Evolutionary conservation across 1,284 basidiomycete species (phyloP).

Genomic region (Neolentinus lepideus): DNA sequence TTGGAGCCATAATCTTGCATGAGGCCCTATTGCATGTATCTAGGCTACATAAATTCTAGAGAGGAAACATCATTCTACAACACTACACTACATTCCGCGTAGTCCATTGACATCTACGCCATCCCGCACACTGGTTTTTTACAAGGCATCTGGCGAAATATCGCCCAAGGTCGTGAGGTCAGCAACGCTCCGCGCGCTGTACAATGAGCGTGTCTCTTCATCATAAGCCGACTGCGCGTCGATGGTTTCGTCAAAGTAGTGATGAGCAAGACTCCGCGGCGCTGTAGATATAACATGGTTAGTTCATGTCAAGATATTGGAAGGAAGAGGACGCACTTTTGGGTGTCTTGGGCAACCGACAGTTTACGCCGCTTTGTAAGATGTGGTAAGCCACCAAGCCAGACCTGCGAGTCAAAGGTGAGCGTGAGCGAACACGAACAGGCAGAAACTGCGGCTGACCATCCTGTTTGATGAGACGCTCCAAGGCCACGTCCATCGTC

Average conservation of each 20-base stretch:
- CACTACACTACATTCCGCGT: neutral
- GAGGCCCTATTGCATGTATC: neutral
- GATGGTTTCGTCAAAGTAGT: conserved; percentile 87
- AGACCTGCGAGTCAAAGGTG: conserved; percentile 43
- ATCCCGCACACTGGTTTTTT: conserved; percentile 13
- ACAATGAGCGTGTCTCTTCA: conserved; percentile 52
- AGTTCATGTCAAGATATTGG: conserved; percentile 13
- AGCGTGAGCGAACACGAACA: conserved; percentile 6
- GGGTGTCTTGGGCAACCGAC: conserved; percentile 82
- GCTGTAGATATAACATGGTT: conserved; percentile 36
- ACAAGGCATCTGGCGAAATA: conserved; percentile 73
- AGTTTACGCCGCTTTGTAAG: conserved; percentile 78
- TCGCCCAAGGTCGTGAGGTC: conserved; percentile 66
- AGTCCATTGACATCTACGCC: neutral
- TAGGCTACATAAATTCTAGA: neutral
- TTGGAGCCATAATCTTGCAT: neutral
- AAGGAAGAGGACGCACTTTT: conserved; percentile 58
- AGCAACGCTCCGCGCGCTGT: conserved; percentile 49
- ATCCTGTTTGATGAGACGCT: conserved; percentile 96
- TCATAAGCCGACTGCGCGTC: conserved; percentile 65
- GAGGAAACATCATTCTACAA: neutral
- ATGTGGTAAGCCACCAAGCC: conserved; percentile 91
- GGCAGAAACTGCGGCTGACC: conserved; percentile 35
- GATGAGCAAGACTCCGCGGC: conserved; percentile 80
- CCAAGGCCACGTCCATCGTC: conserved; percentile 89